Conservation (phyloP, 306 rosid genomes). For the Gastrolobium bilobum region DNA sequence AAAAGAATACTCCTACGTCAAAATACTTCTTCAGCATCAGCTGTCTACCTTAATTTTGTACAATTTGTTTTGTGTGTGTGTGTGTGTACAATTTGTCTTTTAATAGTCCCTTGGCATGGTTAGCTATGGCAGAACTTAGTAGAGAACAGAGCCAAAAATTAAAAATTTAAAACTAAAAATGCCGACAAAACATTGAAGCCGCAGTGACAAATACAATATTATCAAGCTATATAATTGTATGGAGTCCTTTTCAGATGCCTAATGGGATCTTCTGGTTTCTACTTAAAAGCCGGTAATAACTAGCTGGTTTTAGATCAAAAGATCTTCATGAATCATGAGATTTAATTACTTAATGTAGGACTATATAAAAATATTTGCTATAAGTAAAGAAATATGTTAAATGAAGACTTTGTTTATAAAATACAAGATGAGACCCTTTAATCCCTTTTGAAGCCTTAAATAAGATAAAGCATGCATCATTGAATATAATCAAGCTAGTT, state of each 20-base stretch:
- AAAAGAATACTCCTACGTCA: too few relatives aligned
- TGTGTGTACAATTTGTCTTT: background rate
- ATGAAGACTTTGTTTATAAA: conserved; percentile 14
- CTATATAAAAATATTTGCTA: background rate
- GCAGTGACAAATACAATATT: background rate
- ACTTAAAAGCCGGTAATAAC: conserved; percentile 33
- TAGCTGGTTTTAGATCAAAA: conserved; percentile 41
- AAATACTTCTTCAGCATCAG: too few relatives aligned
- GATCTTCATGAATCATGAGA: conserved; percentile 10
- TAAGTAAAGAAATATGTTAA: background rate
- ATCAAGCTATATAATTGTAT: background rate
- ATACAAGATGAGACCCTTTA: conserved; percentile 12
- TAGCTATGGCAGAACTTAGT: background rate
- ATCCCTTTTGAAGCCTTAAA: background rate
- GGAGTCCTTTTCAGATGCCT: conserved; percentile 44
- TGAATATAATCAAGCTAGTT: conserved; percentile 43
- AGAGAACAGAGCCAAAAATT: background rate
- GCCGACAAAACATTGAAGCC: background rate
- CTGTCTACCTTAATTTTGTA: too few relatives aligned
- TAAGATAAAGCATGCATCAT: conserved; percentile 26
- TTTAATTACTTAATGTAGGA: conserved; percentile 19
- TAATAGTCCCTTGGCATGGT: background rate
- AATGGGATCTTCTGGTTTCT: conserved; percentile 51
- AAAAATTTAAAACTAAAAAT: background rate
- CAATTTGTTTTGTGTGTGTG: too few relatives aligned